Evolutionary conservation across 176 grass and related monocot species (phyloP), one percentile per base, ranked within the genome.

Genomic region (Musa beccarii): DNA sequence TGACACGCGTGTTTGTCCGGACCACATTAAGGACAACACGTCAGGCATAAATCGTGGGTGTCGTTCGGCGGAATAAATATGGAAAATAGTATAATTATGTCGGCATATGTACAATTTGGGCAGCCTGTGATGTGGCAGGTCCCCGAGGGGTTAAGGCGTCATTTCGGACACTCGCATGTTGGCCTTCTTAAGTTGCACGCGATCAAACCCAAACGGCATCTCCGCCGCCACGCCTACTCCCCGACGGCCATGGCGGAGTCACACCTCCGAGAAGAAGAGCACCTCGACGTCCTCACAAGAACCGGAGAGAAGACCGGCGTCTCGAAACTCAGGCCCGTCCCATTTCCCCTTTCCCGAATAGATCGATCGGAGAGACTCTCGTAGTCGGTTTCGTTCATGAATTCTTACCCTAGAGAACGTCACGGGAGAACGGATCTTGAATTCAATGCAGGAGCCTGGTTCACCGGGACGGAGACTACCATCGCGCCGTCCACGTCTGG

Each of bases 401-500:
- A 55, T 11, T 50, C 64, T 22, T 49, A 1, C 65, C 20, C 51
- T 66, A 78, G 14, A 10, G 1, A 8, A 15, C 8, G 34, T 51
- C 12, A 19, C 2, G 8, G 2, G 2, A 56, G 13, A 15, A 63
- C 8, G 11, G 51, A n/a, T 24, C 34, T 53, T 13, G 7, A 23
- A 25, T 54, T 19, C 21, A 23, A 8, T 63, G 54, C 79, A 93
- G 90, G 88, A 81, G 88, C 51, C 80, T 85, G 69, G 90, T 98
- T 63, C 94, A 93, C 71, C 56, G 80, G 49, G 88, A 98, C 25
- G 90, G 90, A 1, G 86, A 98, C 68, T 98, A 89, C 82, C 94
- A 93, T 67, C 82, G 90, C 8, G 88, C 90, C 2, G 94, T 98
- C 56, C 88, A 98, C 77, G 84, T 91, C 50, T 98, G 90, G 90